Base-by-base conservation (phyloP, 805 yeast genomes). In the Saccharomycopsis oosterbeekiorum region DNA sequence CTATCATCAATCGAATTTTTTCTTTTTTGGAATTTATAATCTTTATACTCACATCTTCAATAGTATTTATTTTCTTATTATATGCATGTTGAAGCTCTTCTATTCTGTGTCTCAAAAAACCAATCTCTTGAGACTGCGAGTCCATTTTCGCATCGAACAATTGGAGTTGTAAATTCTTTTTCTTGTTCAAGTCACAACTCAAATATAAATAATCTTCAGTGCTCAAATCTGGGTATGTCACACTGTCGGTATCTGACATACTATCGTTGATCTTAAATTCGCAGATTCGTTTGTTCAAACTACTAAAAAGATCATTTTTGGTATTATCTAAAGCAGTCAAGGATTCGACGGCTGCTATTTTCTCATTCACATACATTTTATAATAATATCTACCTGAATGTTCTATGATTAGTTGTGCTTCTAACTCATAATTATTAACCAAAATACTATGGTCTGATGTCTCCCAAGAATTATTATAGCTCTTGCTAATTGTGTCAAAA, bases 11-110 rank as follows among this genome's bases (percentile, higher is more conserved):
- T 39, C 64, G 59, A 57, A 68, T 65, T 12, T 61, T 62, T 58
- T 67, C 56, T 29, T 69, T 67, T 14, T 65, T 63, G 14, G 65
- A 64, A 39, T 68, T 65, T 51, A 68, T 67, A 15, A 60, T 55
- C 36, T 61, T 43, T 11, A 59, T 17, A 17, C 58, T 59, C 50
- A 61, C 60, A 51, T 59, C 61, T 60, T 64, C 56, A 59, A 61
- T 61, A 50, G 17, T 56, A 26, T 4, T 58, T 59, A n/a, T 37
- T 26, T 50, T 47, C 34, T 36, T 17, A 19, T 37, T 36, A 24
- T 47, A 59, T 12, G 36, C 15, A 14, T 37, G 15, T n/a, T 40
- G 47, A 21, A 59, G 24, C 17, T 12, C 14, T 17, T 34, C 50
- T 11, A 58, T 29, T 24, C 36, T 37, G 10, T 40, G 15, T 15